These are phyloP conservation scores for Lasiodiplodia sp. DNA, from an alignment of 2,329 filamentous ascomycete genomes.

Conservation along the genomic window DNA sequence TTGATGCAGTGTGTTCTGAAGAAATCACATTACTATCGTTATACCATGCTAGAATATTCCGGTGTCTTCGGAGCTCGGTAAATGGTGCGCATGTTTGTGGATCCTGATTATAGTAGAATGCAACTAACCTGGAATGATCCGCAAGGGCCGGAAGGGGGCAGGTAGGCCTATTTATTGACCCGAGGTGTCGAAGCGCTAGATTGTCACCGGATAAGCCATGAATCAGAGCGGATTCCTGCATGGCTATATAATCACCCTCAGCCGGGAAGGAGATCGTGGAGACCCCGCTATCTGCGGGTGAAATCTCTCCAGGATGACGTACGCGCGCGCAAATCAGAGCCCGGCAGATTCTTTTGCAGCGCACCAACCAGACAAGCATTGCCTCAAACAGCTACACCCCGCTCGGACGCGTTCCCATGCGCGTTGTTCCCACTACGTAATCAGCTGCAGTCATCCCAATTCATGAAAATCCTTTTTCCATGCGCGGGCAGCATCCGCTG, in stretches of 20 bases:
- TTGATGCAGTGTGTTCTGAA: not conserved
- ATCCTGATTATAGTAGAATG: not conserved
- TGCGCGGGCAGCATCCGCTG: conserved; percentile 10
- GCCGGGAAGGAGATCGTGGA: conserved; percentile 7
- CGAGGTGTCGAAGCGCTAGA: not conserved
- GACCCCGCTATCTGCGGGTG: conserved; percentile 19
- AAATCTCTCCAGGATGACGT: conserved; percentile 22
- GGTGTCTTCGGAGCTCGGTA: not conserved
- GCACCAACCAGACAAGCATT: not conserved
- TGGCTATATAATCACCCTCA: conserved; percentile 9
- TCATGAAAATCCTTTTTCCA: conserved; percentile 22
- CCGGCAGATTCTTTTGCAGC: conserved; percentile 24
- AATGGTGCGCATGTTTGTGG: not conserved
- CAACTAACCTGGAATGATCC: not conserved
- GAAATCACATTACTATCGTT: not conserved
- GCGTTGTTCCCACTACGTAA: not conserved
- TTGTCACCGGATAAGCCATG: not conserved
- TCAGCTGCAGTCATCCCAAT: not conserved
- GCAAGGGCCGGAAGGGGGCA: not conserved
- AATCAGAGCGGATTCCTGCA: not conserved
- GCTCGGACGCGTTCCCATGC: not conserved
- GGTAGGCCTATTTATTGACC: not conserved
- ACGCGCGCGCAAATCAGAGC: conserved; percentile 12
- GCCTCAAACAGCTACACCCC: not conserved
- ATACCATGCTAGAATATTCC: not conserved